Evolutionary conservation across 202 grass and related monocot species (phyloP), one percentile per base, ranked within the genome.

Genomic region (Eragrostis tef): DNA sequence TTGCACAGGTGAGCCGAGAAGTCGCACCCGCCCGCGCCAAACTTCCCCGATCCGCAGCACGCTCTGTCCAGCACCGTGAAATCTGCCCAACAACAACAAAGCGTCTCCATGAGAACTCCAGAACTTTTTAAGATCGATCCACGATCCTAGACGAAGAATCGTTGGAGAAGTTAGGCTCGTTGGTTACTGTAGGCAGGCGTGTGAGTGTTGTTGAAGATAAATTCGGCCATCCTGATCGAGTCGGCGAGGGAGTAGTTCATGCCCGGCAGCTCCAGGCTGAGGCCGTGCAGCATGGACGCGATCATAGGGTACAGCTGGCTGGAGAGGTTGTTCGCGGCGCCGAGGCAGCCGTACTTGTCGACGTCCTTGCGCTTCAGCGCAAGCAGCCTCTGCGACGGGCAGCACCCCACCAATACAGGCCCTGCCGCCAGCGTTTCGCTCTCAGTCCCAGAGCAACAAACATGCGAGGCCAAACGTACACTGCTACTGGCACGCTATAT

Each of bases 331-430:
- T 89, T 92, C 17, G 47, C 29, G 11, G 14, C 7, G 43, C 56
- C 42, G 44, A 72, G 65, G 80, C 90, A 92, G 22, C 47, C 65
- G 24, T 26, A 11, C 22, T 9, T 2, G 57, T 78, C 84, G 8
- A 21, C 1, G 17, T 26, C 59, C 2, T 62, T 61, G 16, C 8
- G 42, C 7, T 5, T 0, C 0, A 9, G 8, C 9, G 73, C 83
- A 13, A 17, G 0, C 26, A 2, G 0, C 49, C 70, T 56, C 63
- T 90, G 80, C 13, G 43, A 78, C 41, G 81, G 81, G 85, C 80
- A 86, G 73, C 93, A 93, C 1, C 93, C 93, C 27, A 97, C 75
- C 43, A 86, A 71, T 96, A 90, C 83, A 95, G 6, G 12, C 24
- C 71, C 93, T 94, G 81, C 70, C 27, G 7, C 16, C 79, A 11